A percentile compares a stretch with the other conserved stretches of the same genome.
Evolutionary conservation across 1,284 basidiomycete species (phyloP).

Genomic region (Rugosomyces carneus): DNA sequence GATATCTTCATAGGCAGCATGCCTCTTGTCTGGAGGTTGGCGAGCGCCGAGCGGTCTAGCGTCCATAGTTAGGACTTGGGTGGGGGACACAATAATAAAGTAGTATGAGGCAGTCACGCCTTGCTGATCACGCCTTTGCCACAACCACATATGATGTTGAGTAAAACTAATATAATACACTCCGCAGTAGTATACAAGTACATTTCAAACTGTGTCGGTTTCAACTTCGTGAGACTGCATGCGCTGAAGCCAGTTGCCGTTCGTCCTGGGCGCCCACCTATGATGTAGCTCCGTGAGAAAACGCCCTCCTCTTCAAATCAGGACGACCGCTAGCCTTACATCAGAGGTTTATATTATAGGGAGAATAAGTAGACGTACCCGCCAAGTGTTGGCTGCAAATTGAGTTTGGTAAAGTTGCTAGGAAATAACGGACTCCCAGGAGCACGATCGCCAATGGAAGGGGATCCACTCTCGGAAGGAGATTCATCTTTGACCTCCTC

Average conservation of each 20-base stretch:
- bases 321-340: conserved; percentile 8
- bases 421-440: conserved; percentile 65
- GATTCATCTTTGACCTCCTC: conserved; percentile 9
- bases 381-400: conserved; percentile 48
- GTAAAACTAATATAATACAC: no score
- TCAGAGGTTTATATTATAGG: background rate
- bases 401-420: conserved; percentile 57
- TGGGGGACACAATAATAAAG: background rate
- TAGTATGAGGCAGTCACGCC: background rate
- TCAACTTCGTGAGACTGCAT: no score
- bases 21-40: conserved; percentile 64
- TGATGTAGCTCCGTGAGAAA: conserved; percentile 17
- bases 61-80: conserved; percentile 63
- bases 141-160: no score
- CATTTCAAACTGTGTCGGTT: no score
- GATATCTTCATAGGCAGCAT: conserved; percentile 76
- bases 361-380: conserved; percentile 34
- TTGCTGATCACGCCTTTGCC: background rate
- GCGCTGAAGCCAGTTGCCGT: no score
- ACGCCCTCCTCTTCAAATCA: conserved; percentile 16
- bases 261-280: conserved; percentile 12
- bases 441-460: conserved; percentile 41
- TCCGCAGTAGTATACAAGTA: no score
- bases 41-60: conserved; percentile 65
- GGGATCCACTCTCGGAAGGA: conserved; percentile 15